Evolutionary conservation across 73 alveolate genomes (phyloP).

Genomic region (Paramecium biaurelia): DNA sequence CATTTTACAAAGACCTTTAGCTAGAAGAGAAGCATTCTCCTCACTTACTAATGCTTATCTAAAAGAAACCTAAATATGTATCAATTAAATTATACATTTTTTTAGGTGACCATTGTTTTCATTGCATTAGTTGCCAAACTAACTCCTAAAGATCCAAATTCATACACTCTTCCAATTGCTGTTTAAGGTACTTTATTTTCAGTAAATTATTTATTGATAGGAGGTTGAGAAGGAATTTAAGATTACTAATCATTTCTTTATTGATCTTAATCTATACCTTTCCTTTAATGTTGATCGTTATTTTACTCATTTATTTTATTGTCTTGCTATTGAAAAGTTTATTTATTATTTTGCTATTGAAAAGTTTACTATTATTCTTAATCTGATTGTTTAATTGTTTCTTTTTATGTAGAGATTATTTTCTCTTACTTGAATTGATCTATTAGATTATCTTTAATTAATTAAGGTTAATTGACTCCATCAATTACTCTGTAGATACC

Average conservation of each 20-base stretch:
- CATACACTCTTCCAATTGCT: constrained; percentile 73
- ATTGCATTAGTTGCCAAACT: constrained; percentile 76
- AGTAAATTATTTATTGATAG: not conserved
- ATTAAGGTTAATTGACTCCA: not conserved
- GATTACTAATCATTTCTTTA: not conserved
- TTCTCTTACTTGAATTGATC: not conserved
- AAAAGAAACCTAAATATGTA: not conserved
- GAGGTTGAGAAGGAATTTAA: not conserved
- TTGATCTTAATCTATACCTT: not conserved
- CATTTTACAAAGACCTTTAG: constrained; percentile 79
- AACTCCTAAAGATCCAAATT: constrained; percentile 80
- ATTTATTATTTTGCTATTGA: not conserved
- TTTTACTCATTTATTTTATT: not conserved
- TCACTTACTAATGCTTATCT: constrained; percentile 43
- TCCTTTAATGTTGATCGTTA: not conserved
- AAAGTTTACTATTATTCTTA: not conserved
- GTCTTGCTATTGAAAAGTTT: not conserved
- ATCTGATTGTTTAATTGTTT: not conserved
- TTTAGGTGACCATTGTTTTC: constrained; percentile 66
- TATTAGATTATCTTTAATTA: not conserved
- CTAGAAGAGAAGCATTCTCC: constrained; percentile 72
- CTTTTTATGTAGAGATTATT: not conserved
- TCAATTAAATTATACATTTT: not conserved
- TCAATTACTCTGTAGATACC: not conserved
- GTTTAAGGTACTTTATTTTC: constrained; percentile 68